Conservation (phyloP, 768 basidiomycete species). For the Amanita brunnescens region DNA sequence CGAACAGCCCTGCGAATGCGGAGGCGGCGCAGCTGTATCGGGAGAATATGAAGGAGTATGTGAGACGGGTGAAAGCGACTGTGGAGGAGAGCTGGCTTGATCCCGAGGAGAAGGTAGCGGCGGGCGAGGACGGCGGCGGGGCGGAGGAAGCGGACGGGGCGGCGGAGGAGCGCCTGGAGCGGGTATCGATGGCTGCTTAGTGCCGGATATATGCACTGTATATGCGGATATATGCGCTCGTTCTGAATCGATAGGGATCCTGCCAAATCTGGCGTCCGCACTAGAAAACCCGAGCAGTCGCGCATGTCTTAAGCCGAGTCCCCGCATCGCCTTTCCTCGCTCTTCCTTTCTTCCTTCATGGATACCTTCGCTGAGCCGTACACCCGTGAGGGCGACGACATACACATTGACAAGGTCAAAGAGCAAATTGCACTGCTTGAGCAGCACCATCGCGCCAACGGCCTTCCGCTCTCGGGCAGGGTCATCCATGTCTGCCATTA, state of each 20-base stretch:
- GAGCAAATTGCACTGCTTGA: slow-evolving; percentile 66
- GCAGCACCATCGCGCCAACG: slow-evolving; percentile 57
- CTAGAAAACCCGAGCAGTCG: not conserved
- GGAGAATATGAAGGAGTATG: slow-evolving; percentile 11
- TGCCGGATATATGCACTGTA: too few species aligned
- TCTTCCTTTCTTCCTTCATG: slow-evolving; percentile 27
- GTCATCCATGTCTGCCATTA: slow-evolving; percentile 92
- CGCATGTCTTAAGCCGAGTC: slow-evolving; percentile 2
- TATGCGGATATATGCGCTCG: not conserved
- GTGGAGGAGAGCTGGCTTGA: slow-evolving; percentile 96
- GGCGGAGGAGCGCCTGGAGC: too few species aligned
- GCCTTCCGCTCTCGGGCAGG: slow-evolving; percentile 72
- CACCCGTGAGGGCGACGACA: slow-evolving; percentile 53
- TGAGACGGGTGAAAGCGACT: slow-evolving; percentile 49
- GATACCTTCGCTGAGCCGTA: slow-evolving; percentile 71
- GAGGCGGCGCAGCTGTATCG: slow-evolving; percentile 96
- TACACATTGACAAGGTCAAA: slow-evolving; percentile 66
- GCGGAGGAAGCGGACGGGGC: not conserved
- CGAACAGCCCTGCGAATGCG: slow-evolving; percentile 96
- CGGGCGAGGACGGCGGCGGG: not conserved
- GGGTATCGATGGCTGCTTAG: too few species aligned
- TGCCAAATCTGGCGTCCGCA: slow-evolving; percentile 5
- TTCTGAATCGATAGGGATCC: not conserved
- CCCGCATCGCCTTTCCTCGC: slow-evolving; percentile 8
- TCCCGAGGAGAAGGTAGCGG: slow-evolving; percentile 51